Evolutionary conservation across 176 grass and related monocot genomes (phyloP).

Genomic region (Leersia perrieri): DNA sequence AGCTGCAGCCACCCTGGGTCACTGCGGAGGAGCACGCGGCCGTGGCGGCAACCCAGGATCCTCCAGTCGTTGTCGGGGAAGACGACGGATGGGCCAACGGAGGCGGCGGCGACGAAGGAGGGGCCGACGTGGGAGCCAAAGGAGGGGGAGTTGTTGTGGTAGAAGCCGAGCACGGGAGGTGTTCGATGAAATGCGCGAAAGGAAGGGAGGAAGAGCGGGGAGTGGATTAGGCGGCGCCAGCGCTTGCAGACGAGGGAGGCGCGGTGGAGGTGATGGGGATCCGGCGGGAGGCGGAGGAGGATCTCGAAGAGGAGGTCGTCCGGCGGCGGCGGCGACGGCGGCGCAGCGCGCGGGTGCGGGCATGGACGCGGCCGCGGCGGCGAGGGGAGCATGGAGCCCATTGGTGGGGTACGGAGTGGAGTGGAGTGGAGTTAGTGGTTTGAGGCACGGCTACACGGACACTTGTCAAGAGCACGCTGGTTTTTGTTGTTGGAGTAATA

Average conservation of each 20-base stretch:
- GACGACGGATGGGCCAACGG: neutral
- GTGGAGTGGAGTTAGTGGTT: too few relatives aligned
- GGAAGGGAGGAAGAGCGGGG: neutral
- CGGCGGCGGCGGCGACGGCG: neutral
- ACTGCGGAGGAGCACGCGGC: conserved; percentile 8
- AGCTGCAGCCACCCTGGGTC: neutral
- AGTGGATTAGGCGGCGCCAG: neutral
- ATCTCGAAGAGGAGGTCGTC: neutral
- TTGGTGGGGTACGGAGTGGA: too few relatives aligned
- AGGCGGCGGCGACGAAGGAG: neutral
- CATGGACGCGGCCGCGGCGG: neutral
- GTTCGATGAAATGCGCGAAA: conserved; percentile 3
- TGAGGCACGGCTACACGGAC: too few relatives aligned
- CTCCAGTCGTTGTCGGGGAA: neutral
- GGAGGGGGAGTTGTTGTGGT: neutral
- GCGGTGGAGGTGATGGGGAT: neutral
- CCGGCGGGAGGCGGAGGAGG: neutral
- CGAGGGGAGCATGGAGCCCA: too few relatives aligned
- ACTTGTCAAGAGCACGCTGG: too few relatives aligned
- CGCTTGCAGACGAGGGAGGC: neutral
- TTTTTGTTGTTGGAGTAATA: too few relatives aligned
- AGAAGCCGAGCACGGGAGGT: conserved; percentile 12
- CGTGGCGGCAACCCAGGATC: neutral
- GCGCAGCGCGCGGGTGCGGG: too few relatives aligned
- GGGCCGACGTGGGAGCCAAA: too few relatives aligned